phyloP scores from a whole-genome alignment of 108 stramenopile species.

The Cyclotella sp. region DNA sequence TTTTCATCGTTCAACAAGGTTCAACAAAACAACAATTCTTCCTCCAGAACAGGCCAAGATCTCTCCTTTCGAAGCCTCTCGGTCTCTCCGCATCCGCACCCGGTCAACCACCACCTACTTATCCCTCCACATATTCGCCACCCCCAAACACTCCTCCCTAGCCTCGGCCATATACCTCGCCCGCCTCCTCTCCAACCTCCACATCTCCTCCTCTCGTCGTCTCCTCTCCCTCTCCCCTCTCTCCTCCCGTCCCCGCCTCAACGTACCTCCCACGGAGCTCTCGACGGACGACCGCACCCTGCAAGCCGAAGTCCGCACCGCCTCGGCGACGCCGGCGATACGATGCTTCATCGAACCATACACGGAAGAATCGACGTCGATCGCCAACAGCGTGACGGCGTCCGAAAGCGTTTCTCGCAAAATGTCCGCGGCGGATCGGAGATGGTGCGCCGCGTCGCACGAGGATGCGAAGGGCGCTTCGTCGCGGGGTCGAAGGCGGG shows the following conservation, averaged over 20 bases:
- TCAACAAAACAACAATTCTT: too few species aligned
- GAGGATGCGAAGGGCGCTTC: neutral
- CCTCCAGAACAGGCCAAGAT: too few species aligned
- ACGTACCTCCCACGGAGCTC: neutral
- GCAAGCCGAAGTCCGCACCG: neutral
- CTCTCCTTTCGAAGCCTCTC: too few species aligned
- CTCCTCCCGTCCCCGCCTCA: neutral
- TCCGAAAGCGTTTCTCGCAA: neutral
- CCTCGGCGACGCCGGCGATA: neutral
- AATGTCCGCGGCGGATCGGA: neutral
- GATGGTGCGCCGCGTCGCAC: neutral
- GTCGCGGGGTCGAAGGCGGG: neutral
- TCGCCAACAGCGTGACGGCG: neutral
- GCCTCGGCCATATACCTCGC: neutral
- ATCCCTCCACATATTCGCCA: constrained; percentile 3
- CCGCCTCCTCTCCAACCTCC: neutral
- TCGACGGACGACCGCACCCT: neutral
- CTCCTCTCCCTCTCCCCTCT: neutral
- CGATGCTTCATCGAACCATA: neutral
- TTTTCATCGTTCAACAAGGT: too few species aligned
- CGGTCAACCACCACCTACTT: neutral
- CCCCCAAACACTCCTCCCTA: constrained; percentile 4
- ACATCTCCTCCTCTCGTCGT: neutral
- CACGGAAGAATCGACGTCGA: neutral
- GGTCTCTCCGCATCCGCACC: too few species aligned